Percentiles rank a stretch among this genome's conserved stretches.
Evolutionary conservation across 441 rosid genomes (phyloP).

Genomic region (Arabidopsis hybrid): DNA sequence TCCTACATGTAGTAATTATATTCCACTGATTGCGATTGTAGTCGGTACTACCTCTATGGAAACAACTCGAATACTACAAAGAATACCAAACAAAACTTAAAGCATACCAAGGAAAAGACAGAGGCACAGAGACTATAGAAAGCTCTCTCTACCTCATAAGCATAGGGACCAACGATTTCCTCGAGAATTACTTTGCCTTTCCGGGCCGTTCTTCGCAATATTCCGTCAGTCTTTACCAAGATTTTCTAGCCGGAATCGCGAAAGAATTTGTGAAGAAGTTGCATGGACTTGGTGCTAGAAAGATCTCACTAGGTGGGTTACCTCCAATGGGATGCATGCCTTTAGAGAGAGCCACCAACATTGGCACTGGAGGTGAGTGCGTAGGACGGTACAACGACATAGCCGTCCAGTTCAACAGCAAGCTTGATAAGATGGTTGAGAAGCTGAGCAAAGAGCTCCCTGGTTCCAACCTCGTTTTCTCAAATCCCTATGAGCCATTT

Average conservation of each 20-base stretch:
- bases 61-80: conserved; percentile 67
- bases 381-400: conserved; percentile 53
- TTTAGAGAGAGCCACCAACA: conserved; percentile 61
- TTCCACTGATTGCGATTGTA: conserved; percentile 37
- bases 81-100: conserved; percentile 59
- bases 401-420: conserved; percentile 61
- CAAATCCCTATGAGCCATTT: conserved; percentile 58
- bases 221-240: conserved; percentile 49
- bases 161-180: conserved; percentile 72
- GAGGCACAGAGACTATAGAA: conserved; percentile 46
- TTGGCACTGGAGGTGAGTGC: conserved; percentile 50
- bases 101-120: conserved; percentile 50
- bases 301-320: conserved; percentile 66
- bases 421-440: conserved; percentile 46
- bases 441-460: conserved; percentile 54
- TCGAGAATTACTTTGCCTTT: conserved; percentile 63
- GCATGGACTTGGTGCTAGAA: conserved; percentile 63
- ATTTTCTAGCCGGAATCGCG: conserved; percentile 55
- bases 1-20: not conserved
- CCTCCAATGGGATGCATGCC: conserved; percentile 88
- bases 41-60: conserved; percentile 77
- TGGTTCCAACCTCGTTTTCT: conserved; percentile 54
- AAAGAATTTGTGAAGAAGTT: conserved; percentile 53
- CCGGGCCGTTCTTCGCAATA: conserved; percentile 58
- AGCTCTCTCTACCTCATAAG: conserved; percentile 62